A percentile compares a stretch with the other conserved stretches of the same genome.
These are phyloP conservation scores for Dactylellina haptotyla DNA, from an alignment of 2,329 filamentous ascomycete genomes.

Conservation along the genomic window DNA sequence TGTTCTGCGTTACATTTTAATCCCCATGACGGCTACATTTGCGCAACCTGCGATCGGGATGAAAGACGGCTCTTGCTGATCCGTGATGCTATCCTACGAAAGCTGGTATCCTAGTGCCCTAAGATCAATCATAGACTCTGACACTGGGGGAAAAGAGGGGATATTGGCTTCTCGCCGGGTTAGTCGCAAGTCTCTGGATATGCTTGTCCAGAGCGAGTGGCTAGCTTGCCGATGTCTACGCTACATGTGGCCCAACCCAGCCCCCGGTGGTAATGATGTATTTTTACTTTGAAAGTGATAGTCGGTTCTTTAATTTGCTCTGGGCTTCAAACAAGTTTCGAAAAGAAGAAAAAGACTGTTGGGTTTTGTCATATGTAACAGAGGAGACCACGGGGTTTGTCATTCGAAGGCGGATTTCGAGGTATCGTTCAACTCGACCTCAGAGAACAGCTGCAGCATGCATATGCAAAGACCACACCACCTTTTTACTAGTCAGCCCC, in stretches of 20 bases:
- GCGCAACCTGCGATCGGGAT: constrained; percentile 5
- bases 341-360: background rate
- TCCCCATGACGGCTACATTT: constrained; percentile 37
- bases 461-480: constrained; percentile 52
- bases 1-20: constrained; percentile 15
- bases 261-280: background rate
- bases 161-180: constrained; percentile 25
- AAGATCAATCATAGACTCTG: constrained; percentile 19
- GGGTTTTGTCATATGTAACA: constrained; percentile 47
- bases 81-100: constrained; percentile 4
- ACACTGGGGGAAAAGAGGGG: background rate
- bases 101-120: constrained; percentile 10
- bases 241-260: background rate
- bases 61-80: constrained; percentile 23
- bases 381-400: constrained; percentile 42
- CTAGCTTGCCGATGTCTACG: background rate
- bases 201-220: background rate
- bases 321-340: constrained; percentile 24
- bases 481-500: constrained; percentile 41
- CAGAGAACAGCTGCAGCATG: constrained; percentile 44
- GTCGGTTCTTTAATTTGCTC: constrained; percentile 4
- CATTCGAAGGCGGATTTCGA: constrained; percentile 20
- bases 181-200: constrained; percentile 13
- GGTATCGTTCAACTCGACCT: constrained; percentile 25
- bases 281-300: constrained; percentile 6